Evolutionary conservation across 306 rosid species (phyloP).

Genomic region (Macrotyloma uniflorum): DNA sequence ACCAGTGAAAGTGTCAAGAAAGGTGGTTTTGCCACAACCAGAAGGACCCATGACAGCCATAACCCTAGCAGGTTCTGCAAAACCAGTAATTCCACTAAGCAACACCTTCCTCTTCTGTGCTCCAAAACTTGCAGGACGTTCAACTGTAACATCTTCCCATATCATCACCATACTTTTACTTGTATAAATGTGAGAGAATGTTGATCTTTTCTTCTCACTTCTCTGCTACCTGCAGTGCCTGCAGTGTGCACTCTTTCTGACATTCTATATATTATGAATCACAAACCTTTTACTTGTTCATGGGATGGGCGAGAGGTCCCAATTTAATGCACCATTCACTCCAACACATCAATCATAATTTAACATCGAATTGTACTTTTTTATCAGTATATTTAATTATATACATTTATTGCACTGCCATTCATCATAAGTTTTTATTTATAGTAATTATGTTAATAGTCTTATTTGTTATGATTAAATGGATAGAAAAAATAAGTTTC

Average conservation of each 20-base stretch:
- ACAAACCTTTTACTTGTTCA: not conserved
- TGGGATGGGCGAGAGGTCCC: not conserved
- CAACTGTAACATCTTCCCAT: constrained; percentile 74
- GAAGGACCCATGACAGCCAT: constrained; percentile 83
- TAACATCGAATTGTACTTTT: not conserved
- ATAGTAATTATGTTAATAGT: no score
- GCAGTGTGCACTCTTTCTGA: not conserved
- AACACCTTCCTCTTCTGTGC: constrained; percentile 41
- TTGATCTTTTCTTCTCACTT: not conserved
- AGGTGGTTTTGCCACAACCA: constrained; percentile 75
- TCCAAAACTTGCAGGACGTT: no score
- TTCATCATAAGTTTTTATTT: no score
- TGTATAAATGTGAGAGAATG: no score
- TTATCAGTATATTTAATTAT: no score
- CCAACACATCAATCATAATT: not conserved
- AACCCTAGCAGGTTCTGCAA: constrained; percentile 60
- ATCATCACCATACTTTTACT: constrained; percentile 41
- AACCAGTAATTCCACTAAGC: constrained; percentile 54
- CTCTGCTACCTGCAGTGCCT: not conserved
- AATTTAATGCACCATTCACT: not conserved
- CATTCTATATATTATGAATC: not conserved
- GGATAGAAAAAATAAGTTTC: no score
- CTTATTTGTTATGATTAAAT: no score
- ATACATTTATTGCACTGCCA: no score
- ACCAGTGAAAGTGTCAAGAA: constrained; percentile 61